These are phyloP conservation scores for Tinospora cordifolia DNA, from an alignment of 164 flowering plant genomes.

Conservation along the genomic window DNA sequence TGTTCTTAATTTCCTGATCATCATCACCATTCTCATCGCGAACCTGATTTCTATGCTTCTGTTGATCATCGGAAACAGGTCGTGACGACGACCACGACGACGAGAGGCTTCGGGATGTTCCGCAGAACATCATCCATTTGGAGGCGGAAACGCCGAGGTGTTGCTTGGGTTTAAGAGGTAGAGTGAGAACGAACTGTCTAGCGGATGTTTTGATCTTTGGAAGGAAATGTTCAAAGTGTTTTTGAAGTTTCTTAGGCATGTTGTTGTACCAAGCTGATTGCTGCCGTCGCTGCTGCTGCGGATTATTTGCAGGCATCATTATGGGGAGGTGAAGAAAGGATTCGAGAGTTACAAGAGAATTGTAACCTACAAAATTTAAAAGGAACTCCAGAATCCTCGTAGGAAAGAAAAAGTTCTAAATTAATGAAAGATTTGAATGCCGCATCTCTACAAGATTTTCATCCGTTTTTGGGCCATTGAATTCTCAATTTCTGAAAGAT, in stretches of 20 bases:
- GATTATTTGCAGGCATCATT: neutral
- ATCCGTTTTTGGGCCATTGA: constrained; percentile 1
- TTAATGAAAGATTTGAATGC: neutral
- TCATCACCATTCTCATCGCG: too few relatives aligned
- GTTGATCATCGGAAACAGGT: too few relatives aligned
- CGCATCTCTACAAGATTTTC: neutral
- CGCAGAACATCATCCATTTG: constrained; percentile 44
- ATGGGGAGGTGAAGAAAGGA: neutral
- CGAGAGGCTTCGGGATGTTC: constrained; percentile 43
- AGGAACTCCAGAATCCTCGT: too few relatives aligned
- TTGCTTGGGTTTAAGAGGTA: constrained; percentile 10
- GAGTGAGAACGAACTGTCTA: constrained; percentile 3
- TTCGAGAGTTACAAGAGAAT: too few relatives aligned
- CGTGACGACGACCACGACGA: too few relatives aligned
- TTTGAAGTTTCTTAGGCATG: constrained; percentile 32
- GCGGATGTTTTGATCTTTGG: constrained; percentile 41
- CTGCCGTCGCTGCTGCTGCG: too few relatives aligned
- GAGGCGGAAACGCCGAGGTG: constrained; percentile 9
- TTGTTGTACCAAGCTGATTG: constrained; percentile 1
- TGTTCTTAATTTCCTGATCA: neutral
- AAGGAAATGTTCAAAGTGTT: constrained; percentile 41
- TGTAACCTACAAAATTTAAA: neutral
- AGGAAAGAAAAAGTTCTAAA: too few relatives aligned
- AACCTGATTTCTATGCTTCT: too few relatives aligned
- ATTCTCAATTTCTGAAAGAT: neutral